Conservation (phyloP, 805 yeast species). For the Metschnikowia sp. region DNA sequence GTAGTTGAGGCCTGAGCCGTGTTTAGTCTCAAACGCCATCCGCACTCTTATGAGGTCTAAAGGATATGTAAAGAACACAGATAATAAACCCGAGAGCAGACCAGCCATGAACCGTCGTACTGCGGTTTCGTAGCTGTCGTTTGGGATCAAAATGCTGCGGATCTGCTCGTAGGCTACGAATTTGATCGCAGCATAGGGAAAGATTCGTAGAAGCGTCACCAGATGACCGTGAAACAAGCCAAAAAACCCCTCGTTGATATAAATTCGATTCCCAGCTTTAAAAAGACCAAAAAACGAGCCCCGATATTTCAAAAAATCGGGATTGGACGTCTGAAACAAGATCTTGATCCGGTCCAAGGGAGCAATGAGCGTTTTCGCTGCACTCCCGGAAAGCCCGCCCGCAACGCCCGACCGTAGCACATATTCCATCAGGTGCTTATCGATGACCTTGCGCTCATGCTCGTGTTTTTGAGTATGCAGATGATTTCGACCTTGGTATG, state of each 20-base stretch:
- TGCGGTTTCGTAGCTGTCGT: conserved; percentile 71
- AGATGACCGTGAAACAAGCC: conserved; percentile 96
- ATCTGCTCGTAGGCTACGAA: conserved; percentile 96
- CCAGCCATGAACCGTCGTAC: conserved; percentile 82
- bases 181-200: conserved; percentile 96
- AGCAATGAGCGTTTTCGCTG: conserved; percentile 94
- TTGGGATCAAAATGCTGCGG: conserved; percentile 73
- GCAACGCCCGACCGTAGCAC: conserved; percentile 83
- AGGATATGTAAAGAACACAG: conserved; percentile 90
- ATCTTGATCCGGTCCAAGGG: conserved; percentile 95
- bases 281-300: conserved; percentile 78
- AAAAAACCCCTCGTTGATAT: conserved; percentile 60
- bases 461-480: not conserved
- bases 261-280: conserved; percentile 67
- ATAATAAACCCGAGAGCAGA: conserved; percentile 80
- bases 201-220: conserved; percentile 83
- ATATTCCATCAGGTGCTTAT: conserved; percentile 74
- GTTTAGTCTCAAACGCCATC: conserved; percentile 77
- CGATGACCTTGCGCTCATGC: conserved; percentile 36
- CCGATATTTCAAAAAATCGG: conserved; percentile 74
- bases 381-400: conserved; percentile 93
- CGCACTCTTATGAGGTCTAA: conserved; percentile 86
- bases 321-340: conserved; percentile 90
- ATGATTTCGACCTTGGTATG: not conserved
- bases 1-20: conserved; percentile 21